Evolutionary conservation across 116 monocot species (phyloP), one percentile per base, ranked within the genome.

Genomic region (Iris pallida): DNA sequence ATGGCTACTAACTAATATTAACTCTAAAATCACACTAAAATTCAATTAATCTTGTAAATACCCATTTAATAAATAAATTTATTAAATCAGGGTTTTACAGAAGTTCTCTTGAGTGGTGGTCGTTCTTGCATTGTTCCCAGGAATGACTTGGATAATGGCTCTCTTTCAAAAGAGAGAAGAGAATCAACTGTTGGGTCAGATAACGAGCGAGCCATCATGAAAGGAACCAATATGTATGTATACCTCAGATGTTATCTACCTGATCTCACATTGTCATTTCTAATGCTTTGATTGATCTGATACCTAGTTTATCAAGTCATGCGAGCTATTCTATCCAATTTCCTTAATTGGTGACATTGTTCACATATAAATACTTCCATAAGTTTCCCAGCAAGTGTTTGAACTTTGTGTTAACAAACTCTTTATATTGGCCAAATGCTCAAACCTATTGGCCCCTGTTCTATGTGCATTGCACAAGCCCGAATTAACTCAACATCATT

Each of bases 171-270:
- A 76, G 91, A 95, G 48, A 85, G 95, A 82, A 85, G 80, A 68
- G 88, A 90, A 44, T 76, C 73, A 6, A 64, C 68, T 69, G 41
- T 64, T 69, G 76, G 51, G 61, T 66, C 84, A 49, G 86, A 86
- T 18, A 90, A 94, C 71, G 94, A 90, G 30, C 77, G 85, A 16
- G 57, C 15, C 63, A 53, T 73, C 45, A 6, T 74, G 19, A 95
- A 91, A 76, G 88, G 82, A 76, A 82, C 68, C 70, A 88, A 72
- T 19, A 89, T 90, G 94, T 94, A 94, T 74, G 84, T 41, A 45
- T 43, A 19, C n/a, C 71, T 47, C 30, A n/a, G 42, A 42, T 45
- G 56, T 9, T 42, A 51, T 54, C 16, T 46, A 69, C 8, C 11
- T 75, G 18, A 14, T 63, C 10, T 41, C 54, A 42, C 53, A 20